Conservation (phyloP, 108 stramenopile species). For the Fistulifera pelliculosa region DNA sequence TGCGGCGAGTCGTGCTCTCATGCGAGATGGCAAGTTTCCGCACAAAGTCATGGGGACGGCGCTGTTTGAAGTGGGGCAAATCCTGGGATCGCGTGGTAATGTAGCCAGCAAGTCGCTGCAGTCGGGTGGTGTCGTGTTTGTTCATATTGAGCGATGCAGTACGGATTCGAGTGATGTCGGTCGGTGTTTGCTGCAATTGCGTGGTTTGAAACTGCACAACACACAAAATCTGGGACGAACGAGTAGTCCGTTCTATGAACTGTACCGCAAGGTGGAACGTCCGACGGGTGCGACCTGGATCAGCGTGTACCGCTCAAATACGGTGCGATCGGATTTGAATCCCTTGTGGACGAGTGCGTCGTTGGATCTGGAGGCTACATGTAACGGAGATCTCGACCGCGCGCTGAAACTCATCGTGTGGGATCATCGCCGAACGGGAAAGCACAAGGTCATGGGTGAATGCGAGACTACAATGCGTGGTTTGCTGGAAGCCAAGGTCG, state of each 20-base stretch:
- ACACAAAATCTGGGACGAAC: constrained; percentile 45
- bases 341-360: constrained; percentile 58
- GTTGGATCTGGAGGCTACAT: constrained; percentile 58
- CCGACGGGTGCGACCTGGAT: constrained; percentile 54
- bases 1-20: constrained; percentile 15
- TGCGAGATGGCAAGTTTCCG: constrained; percentile 30
- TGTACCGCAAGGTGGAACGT: constrained; percentile 61
- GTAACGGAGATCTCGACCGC: constrained; percentile 70
- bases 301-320: constrained; percentile 55
- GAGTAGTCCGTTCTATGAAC: constrained; percentile 69
- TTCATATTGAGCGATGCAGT: constrained; percentile 45
- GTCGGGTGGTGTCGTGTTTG: constrained; percentile 56
- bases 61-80: constrained; percentile 69
- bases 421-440: constrained; percentile 56
- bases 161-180: constrained; percentile 20
- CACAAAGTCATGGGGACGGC: constrained; percentile 65
- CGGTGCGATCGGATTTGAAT: constrained; percentile 46
- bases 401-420: constrained; percentile 58
- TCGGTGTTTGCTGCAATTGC: constrained; percentile 23
- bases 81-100: constrained; percentile 57
- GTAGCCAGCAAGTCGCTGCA: constrained; percentile 57
- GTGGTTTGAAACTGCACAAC: constrained; percentile 58
- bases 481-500: constrained; percentile 24
- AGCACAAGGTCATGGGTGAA: constrained; percentile 66
- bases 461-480: constrained; percentile 48